Evolutionary conservation across 129 eudicot genomes (phyloP), one percentile per base, ranked within the genome.

Genomic region (Heracleum sosnowskyi): DNA sequence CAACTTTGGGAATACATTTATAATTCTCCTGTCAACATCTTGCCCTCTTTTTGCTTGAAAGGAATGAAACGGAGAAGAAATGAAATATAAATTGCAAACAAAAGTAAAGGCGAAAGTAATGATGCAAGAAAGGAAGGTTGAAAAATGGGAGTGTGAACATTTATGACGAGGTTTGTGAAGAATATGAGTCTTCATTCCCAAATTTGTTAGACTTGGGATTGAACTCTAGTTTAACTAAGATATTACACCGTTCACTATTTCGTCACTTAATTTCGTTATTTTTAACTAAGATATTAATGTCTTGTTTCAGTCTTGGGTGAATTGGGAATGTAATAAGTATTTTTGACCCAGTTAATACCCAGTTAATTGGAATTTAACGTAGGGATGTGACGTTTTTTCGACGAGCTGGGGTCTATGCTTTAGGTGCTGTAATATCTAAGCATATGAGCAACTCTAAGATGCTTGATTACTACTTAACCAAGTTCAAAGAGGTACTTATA

Each of bases 381-480:
- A 91, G 90, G 85, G 86, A 78, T 80, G 90, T 88, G 47, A 83
- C 89, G 0, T 92, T 90, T 76, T 66, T 87, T n/a, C 96, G 97
- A 45, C 90, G 93, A 76, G 87, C 87, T 70, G 97, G 97, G 60
- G 90, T 90, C 63, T 90, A 90, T 86, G 93, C 96, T 22, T 85
- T 92, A 46, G 97, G 96, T 78, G 97, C 97, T 60, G 96, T 85
- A 36, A 90, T 81, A 1, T 93, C 93, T 10, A 86, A 90, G 60
- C 79, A 47, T 47, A 47, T 47, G 55, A 18, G 5, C 6, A 31
- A 93, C 35, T 60, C 75, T 66, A 82, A 86, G 77, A 79, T 84
- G 81, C 81, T 88, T 63, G 60, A 81, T 75, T 76, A 92, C 81
- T 90, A 90, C 84, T 47, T 89, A 75, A 22, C 86, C 77, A 80